Base-by-base conservation (phyloP, 257 asterid genomes). In the Gentiana straminea region DNA sequence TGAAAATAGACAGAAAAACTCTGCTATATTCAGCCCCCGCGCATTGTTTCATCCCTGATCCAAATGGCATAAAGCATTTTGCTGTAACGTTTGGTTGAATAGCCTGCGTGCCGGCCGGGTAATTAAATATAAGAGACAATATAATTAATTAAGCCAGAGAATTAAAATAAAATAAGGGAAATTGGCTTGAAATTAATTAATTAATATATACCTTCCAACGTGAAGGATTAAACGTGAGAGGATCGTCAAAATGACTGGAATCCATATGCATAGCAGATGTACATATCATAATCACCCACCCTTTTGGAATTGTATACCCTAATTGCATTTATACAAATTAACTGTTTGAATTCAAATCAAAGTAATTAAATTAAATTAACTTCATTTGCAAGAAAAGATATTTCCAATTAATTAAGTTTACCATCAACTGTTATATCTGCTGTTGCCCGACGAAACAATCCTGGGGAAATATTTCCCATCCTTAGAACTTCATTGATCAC, bases 11-110 rank as follows among this genome's bases (percentile, higher is more conserved):
- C 55, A 86, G 45, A 46, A 86, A 68, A 57, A 77, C 94, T 68
- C 79, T 77, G 58, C 95, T 86, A 52, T 86, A 86, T 50, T 86
- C 95, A 52, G 94, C 94, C 32, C 95, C 94, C 4, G 95, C 95
- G 59, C 94, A 86, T 51, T 86, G 95, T 74, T 81, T 84, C 94
- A 86, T 69, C 4, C 95, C 95, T 9, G 82, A 82, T 38, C 94
- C 95, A 50, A 86, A 86, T 32, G 95, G 94, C 94, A 84, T 86
- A 72, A 84, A 86, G 59, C 80, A 54, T 62, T 84, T 84, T 1
- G 81, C 60, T 48, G 70, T 70, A 1, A 75, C 71, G 33, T 70
- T 71, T 0, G 71, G 48, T 60, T 74, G 75, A 5, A 74, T 71
- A 33, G 77, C 70, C 95, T 75, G 46, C 24, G 24, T 24, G 24